These are phyloP conservation scores for Aspergillus carlsbadensis DNA, from an alignment of 495 filamentous ascomycete species.

Conservation along the genomic window DNA sequence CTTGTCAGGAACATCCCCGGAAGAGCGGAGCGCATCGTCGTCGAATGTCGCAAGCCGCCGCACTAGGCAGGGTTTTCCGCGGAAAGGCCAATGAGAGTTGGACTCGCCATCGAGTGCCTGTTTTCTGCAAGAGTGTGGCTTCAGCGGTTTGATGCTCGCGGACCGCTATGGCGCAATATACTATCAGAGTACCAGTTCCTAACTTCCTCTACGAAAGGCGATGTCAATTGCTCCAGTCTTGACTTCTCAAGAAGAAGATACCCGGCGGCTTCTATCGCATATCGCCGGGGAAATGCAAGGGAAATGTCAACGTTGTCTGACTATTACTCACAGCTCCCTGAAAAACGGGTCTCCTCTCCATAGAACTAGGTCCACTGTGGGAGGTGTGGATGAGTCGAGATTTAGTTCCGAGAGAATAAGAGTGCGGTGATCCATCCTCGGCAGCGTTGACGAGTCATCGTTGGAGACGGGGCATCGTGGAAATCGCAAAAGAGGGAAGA, in stretches of 20 bases:
- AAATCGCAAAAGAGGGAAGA: conserved; percentile 2
- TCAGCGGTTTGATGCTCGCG: not conserved
- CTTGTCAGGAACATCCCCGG: not conserved
- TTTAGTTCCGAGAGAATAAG: not conserved
- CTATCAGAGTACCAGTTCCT: no score
- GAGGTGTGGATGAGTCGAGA: conserved; percentile 2
- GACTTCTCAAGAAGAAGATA: not conserved
- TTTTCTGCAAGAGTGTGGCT: not conserved
- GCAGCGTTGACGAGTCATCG: conserved; percentile 1
- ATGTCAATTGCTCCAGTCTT: not conserved
- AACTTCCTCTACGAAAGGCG: no score
- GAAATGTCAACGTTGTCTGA: not conserved
- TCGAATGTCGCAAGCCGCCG: not conserved
- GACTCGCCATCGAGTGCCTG: conserved; percentile 11
- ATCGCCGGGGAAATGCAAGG: not conserved
- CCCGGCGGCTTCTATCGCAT: not conserved
- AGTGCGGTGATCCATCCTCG: conserved; percentile 1
- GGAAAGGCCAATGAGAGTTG: conserved; percentile 11
- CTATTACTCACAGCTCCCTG: conserved; percentile 1
- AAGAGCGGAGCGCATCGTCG: not conserved
- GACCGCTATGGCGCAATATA: not conserved
- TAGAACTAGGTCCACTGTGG: conserved; percentile 5
- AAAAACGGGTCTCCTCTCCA: conserved; percentile 3
- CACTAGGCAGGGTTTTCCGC: conserved; percentile 18
- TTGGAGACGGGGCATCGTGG: not conserved